Percentiles rank a stretch among this genome's conserved stretches.
Conservation (phyloP, 768 basidiomycete genomes). For the Mycena maculata region DNA sequence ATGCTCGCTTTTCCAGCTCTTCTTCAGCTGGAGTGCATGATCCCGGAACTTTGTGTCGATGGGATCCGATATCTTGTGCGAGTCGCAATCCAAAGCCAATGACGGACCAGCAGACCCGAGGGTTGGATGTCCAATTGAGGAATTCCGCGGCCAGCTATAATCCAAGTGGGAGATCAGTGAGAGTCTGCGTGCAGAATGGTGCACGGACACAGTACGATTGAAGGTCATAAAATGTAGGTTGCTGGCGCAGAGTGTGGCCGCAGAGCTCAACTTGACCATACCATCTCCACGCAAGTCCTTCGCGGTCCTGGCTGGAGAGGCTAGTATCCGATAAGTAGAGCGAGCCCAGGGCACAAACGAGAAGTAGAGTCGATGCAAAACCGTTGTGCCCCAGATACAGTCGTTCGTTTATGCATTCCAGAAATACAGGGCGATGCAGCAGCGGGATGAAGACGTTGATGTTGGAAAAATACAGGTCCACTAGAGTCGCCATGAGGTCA, state of each 20-base stretch:
- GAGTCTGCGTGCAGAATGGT: not conserved
- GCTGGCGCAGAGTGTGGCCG: not conserved
- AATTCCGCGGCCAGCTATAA: conserved; percentile 8
- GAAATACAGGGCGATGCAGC: conserved; percentile 63
- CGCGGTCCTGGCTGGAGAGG: not conserved
- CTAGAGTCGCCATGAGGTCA: conserved; percentile 48
- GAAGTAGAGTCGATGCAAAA: conserved; percentile 58
- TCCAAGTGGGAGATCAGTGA: not conserved
- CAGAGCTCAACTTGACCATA: conserved; percentile 18
- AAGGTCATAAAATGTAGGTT: not conserved
- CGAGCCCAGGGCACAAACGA: conserved; percentile 63
- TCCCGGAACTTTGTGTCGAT: not conserved
- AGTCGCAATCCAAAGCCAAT: conserved; percentile 6
- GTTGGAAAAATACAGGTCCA: conserved; percentile 61
- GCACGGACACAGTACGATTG: conserved; percentile 19
- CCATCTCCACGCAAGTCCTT: not conserved
- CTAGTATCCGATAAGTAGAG: not conserved
- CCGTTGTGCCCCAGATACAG: conserved; percentile 50
- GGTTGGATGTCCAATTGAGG: not conserved
- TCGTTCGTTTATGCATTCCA: conserved; percentile 47
- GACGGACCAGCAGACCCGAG: conserved; percentile 7
- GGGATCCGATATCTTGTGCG: conserved; percentile 3
- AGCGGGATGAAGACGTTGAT: conserved; percentile 56
- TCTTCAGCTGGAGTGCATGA: not conserved
- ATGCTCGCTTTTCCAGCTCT: conserved; percentile 19